phyloP scores from a whole-genome alignment of 2,329 filamentous ascomycete genomes.

The Fusarium ramigenum region DNA sequence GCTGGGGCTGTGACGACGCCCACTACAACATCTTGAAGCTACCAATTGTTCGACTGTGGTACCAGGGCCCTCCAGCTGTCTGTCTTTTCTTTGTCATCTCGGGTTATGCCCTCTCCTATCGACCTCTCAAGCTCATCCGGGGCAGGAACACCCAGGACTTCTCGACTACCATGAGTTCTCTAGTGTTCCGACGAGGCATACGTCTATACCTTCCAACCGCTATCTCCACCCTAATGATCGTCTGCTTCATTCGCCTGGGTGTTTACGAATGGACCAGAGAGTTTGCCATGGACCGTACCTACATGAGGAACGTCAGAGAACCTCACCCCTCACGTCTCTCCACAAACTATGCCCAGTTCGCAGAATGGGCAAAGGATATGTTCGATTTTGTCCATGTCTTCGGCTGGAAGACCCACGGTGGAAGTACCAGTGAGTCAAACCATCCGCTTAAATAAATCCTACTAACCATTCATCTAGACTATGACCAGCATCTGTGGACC shows the following conservation, averaged over 20 bases:
- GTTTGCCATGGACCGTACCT: slow-evolving; percentile 55
- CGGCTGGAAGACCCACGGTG: slow-evolving; percentile 59
- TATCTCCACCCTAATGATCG: slow-evolving; percentile 60
- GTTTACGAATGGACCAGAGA: slow-evolving; percentile 59
- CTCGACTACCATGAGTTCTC: slow-evolving; percentile 57
- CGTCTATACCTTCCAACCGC: slow-evolving; percentile 62
- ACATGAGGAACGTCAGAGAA: slow-evolving; percentile 60
- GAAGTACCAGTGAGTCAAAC: slow-evolving; percentile 52
- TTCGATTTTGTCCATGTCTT: slow-evolving; percentile 62
- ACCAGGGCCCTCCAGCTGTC: slow-evolving; percentile 65
- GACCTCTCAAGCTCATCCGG: slow-evolving; percentile 58
- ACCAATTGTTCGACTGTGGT: slow-evolving; percentile 63
- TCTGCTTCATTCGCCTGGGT: slow-evolving; percentile 56
- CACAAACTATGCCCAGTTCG: slow-evolving; percentile 52
- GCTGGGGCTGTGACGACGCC: slow-evolving; percentile 56
- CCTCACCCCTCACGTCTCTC: slow-evolving; percentile 54
- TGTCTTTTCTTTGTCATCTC: slow-evolving; percentile 71
- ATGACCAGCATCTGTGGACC: slow-evolving; percentile 70
- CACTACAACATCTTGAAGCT: slow-evolving; percentile 61
- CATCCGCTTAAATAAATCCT: not conserved
- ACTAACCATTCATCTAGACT: slow-evolving; percentile 42
- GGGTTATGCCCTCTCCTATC: slow-evolving; percentile 67
- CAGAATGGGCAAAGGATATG: slow-evolving; percentile 59
- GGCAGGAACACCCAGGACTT: slow-evolving; percentile 52
- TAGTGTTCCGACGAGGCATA: slow-evolving; percentile 61